Conservation (phyloP, 768 basidiomycete species). For the Hygrocybe coccinea region DNA sequence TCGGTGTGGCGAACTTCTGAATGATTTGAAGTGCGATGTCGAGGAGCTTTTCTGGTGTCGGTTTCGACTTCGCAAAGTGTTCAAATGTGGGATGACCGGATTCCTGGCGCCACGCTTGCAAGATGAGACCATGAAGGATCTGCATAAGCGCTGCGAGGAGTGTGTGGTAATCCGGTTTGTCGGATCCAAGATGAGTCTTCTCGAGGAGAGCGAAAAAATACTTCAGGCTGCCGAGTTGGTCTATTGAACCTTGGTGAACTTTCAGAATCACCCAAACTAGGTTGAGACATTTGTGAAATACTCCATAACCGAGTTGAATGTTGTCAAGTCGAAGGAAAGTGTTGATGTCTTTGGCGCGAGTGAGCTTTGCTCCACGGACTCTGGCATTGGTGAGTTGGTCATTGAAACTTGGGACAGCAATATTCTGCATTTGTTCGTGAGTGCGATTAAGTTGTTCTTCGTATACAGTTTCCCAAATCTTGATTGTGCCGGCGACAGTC, state of each 20-base stretch:
- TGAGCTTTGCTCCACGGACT: conserved; percentile 16
- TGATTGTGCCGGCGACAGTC: conserved; percentile 24
- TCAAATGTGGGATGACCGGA: conserved; percentile 9
- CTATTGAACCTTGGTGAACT: conserved; percentile 24
- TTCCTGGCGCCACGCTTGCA: conserved; percentile 29
- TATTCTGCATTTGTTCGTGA: conserved; percentile 6
- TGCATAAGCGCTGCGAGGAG: conserved; percentile 27
- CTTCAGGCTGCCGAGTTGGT: conserved; percentile 22
- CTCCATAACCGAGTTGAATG: conserved; percentile 25
- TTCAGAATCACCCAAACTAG: conserved; percentile 30
- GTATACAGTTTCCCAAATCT: conserved; percentile 25
- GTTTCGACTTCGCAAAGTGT: conserved; percentile 24
- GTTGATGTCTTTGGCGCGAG: conserved; percentile 15
- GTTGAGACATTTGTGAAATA: conserved; percentile 34
- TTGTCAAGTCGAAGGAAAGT: conserved; percentile 20
- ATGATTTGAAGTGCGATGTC: conserved; percentile 19
- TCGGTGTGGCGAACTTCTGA: conserved; percentile 20
- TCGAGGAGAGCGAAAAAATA: conserved; percentile 30
- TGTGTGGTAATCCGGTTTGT: conserved; percentile 35
- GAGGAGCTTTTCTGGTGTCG: conserved; percentile 16
- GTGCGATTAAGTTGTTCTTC: conserved; percentile 17
- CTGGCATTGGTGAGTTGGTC: conserved; percentile 29
- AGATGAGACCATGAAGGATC: conserved; percentile 29
- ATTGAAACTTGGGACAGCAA: conserved; percentile 24
- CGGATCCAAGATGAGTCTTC: conserved; percentile 26